phyloP scores from a whole-genome alignment of 2,329 filamentous ascomycete genomes.

The Elsinoe batatas region DNA sequence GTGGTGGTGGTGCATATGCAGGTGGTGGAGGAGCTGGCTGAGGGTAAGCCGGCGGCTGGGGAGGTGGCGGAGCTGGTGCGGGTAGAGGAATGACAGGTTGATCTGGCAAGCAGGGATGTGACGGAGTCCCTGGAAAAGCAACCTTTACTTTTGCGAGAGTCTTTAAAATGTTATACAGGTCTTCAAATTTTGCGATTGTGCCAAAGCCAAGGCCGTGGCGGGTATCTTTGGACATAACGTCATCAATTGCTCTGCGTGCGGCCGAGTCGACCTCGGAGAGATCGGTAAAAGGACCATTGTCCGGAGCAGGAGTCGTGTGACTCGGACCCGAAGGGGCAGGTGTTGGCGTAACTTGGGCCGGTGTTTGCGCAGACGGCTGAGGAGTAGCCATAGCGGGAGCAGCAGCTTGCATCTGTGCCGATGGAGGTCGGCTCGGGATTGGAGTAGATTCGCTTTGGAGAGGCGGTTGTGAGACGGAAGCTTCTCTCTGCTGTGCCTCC shows the following conservation, averaged over 20 bases:
- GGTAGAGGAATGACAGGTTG: constrained; percentile 2
- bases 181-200: constrained; percentile 11
- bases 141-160: neutral
- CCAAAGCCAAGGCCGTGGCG: constrained; percentile 8
- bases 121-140: neutral
- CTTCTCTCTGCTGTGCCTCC: neutral
- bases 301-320: neutral
- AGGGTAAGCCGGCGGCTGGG: neutral
- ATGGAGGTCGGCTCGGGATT: neutral
- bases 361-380: neutral
- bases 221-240: constrained; percentile 9
- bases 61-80: neutral
- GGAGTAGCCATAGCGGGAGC: neutral
- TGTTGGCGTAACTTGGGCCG: neutral
- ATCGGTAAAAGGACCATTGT: neutral
- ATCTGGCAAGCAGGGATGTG: constrained; percentile 3
- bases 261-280: neutral
- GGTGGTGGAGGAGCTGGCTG: neutral
- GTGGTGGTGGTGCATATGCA: neutral
- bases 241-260: constrained; percentile 8
- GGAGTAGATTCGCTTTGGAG: neutral
- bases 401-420: neutral
- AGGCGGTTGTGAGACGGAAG: neutral
- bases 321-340: neutral
- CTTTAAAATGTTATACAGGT: constrained; percentile 4